phyloP scores from a whole-genome alignment of 1,284 basidiomycete species.

The Rhodotorula sp. region DNA sequence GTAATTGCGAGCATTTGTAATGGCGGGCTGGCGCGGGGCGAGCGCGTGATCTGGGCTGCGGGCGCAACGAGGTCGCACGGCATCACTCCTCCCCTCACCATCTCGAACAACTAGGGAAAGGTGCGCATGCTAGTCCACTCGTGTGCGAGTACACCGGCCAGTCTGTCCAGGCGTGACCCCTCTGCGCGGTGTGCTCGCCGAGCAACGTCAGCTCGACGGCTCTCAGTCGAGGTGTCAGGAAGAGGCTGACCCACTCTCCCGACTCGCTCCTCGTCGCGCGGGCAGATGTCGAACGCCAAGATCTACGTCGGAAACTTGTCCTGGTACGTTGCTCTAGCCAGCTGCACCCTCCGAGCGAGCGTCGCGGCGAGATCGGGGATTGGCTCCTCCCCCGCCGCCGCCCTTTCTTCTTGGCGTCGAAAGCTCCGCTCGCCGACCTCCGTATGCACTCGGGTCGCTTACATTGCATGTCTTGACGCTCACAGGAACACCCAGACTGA shows the following conservation, averaged over 20 bases:
- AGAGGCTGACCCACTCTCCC: neutral
- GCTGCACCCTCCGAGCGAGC: too few species aligned
- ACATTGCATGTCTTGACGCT: neutral
- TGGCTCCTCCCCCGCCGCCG: neutral
- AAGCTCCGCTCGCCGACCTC: neutral
- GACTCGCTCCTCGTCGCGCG: neutral
- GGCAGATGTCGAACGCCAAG: neutral
- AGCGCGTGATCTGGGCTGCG: neutral
- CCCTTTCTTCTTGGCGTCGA: neutral
- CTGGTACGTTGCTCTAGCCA: conserved; percentile 24
- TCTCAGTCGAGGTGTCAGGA: too few species aligned
- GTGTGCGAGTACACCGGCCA: neutral
- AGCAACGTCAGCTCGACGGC: too few species aligned
- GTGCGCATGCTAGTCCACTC: neutral
- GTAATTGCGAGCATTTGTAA: neutral
- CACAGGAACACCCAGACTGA: conserved; percentile 38
- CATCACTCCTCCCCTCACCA: neutral
- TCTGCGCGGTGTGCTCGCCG: neutral
- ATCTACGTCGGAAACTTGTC: conserved; percentile 37
- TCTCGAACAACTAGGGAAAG: neutral
- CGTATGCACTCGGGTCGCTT: neutral
- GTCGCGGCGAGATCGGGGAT: too few species aligned
- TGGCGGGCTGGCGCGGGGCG: neutral
- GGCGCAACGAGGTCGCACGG: neutral
- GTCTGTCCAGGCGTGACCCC: neutral